phyloP scores from a whole-genome alignment of 73 alveolate genomes.

The Uronychia setigera region DNA sequence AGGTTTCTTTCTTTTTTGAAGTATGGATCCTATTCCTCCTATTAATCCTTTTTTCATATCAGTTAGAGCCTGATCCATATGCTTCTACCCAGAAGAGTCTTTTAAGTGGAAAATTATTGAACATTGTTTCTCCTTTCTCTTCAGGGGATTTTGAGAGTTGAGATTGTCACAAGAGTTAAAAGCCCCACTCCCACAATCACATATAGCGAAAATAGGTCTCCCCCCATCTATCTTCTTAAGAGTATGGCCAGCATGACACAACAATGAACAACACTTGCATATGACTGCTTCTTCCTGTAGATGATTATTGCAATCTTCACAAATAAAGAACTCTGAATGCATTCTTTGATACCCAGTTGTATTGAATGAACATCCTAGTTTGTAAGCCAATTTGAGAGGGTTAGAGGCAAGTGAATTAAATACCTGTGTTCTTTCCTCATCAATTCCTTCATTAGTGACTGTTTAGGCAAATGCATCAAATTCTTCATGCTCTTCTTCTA shows the following conservation, averaged over 20 bases:
- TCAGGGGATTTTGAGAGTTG: not conserved
- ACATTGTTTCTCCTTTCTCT: too few species aligned
- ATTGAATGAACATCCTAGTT: conserved; percentile 22
- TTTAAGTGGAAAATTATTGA: too few species aligned
- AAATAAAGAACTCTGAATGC: not conserved
- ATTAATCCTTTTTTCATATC: too few species aligned
- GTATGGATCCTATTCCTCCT: too few species aligned
- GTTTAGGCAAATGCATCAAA: too few species aligned
- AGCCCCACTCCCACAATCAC: conserved; percentile 15
- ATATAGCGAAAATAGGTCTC: not conserved
- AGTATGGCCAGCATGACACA: conserved; percentile 34
- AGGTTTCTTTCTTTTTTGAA: too few species aligned
- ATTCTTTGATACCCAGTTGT: not conserved
- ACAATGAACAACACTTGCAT: conserved; percentile 8
- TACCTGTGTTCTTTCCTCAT: too few species aligned
- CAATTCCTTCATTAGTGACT: too few species aligned
- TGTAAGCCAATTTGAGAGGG: not conserved
- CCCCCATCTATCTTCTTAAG: not conserved
- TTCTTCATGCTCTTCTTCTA: too few species aligned
- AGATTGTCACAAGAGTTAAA: not conserved
- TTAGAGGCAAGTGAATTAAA: too few species aligned
- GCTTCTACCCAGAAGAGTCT: too few species aligned
- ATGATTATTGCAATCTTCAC: conserved; percentile 3
- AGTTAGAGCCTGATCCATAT: too few species aligned
- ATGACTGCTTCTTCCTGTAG: not conserved